phyloP scores from a whole-genome alignment of 139 green algal genomes.

The Chlamydomonas sphaeroides region DNA sequence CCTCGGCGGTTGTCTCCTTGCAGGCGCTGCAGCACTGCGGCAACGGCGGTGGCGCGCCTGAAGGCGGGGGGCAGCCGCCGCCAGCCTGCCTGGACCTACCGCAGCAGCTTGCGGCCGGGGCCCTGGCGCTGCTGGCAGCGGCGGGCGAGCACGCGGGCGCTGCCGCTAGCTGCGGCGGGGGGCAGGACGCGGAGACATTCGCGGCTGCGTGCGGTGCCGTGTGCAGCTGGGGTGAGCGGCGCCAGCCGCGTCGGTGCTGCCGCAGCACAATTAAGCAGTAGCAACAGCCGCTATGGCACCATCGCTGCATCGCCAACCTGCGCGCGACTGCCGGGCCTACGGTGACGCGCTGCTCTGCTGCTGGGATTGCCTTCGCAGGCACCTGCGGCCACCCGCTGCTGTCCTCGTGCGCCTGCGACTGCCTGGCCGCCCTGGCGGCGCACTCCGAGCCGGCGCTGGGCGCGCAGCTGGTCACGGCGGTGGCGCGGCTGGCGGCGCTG shows the following conservation, averaged over 20 bases:
- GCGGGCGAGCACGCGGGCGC: not conserved
- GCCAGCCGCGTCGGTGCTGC: too few relatives aligned
- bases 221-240: conserved; percentile 36
- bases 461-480: not conserved
- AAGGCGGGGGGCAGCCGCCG: too few relatives aligned
- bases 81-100: conserved; percentile 29
- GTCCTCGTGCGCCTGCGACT: not conserved
- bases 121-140: conserved; percentile 26
- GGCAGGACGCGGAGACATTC: conserved; percentile 2
- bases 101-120: conserved; percentile 8
- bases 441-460: conserved; percentile 13
- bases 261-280: too few relatives aligned
- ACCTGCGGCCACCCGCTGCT: conserved; percentile 25
- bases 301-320: too few relatives aligned
- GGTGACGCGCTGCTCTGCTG: too few relatives aligned
- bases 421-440: conserved; percentile 7
- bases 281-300: too few relatives aligned
- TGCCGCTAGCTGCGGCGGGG: not conserved
- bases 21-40: too few relatives aligned
- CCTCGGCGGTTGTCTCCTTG: too few relatives aligned
- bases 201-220: not conserved
- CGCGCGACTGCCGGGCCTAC: too few relatives aligned
- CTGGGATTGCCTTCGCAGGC: too few relatives aligned
- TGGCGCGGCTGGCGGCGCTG: conserved; percentile 5
- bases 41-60: too few relatives aligned